Percentiles rank a stretch among this genome's conserved stretches.
These are phyloP conservation scores for Phytophthora parvispora DNA, from an alignment of 352 stramenopile genomes.

Conservation along the genomic window DNA sequence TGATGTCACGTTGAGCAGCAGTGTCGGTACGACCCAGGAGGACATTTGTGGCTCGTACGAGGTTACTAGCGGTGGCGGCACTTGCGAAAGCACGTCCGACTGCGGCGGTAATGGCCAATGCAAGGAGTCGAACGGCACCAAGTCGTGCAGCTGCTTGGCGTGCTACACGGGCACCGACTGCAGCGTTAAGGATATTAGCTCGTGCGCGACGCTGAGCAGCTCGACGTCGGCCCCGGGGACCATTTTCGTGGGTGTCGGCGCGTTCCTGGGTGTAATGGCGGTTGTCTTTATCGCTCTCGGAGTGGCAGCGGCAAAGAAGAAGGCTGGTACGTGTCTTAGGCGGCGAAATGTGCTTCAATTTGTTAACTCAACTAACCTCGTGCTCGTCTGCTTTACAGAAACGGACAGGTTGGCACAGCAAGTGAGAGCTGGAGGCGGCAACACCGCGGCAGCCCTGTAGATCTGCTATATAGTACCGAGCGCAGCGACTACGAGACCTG, in stretches of 20 bases:
- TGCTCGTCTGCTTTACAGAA: constrained; percentile 39
- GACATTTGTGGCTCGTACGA: constrained; percentile 81
- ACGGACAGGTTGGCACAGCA: constrained; percentile 75
- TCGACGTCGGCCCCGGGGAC: constrained; percentile 67
- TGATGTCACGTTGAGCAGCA: constrained; percentile 62
- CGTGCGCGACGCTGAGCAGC: constrained; percentile 73
- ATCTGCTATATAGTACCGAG: constrained; percentile 17
- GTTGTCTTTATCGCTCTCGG: constrained; percentile 81
- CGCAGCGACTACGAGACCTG: neutral
- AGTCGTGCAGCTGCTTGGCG: constrained; percentile 74
- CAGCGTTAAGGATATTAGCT: constrained; percentile 78
- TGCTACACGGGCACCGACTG: constrained; percentile 87
- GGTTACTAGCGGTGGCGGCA: constrained; percentile 69
- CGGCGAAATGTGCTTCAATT: neutral
- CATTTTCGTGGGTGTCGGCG: constrained; percentile 80
- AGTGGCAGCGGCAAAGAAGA: constrained; percentile 78
- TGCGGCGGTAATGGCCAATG: constrained; percentile 86
- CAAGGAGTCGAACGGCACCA: constrained; percentile 65
- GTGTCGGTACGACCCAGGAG: constrained; percentile 77
- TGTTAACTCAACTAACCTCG: constrained; percentile 1
- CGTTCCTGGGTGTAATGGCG: constrained; percentile 79
- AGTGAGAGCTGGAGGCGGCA: constrained; percentile 65
- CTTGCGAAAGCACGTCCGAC: constrained; percentile 70
- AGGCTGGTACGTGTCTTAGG: constrained; percentile 55
- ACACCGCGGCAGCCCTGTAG: constrained; percentile 50